phyloP scores from a whole-genome alignment of 1,284 basidiomycete species.

The Leccinum solheimii region DNA sequence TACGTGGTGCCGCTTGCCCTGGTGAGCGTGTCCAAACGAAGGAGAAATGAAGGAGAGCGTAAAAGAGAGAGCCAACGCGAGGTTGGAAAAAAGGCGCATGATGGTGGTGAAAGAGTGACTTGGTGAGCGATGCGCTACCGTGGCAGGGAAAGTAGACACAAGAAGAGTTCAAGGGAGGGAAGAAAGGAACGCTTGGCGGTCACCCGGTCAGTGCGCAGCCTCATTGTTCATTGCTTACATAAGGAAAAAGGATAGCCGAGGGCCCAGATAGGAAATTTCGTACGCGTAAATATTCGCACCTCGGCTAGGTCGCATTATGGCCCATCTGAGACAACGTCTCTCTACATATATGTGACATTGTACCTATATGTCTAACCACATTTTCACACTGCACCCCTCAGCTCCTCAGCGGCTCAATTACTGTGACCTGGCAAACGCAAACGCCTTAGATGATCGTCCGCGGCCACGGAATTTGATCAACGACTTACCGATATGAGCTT shows the following conservation, averaged over 20 bases:
- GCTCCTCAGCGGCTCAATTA: constrained; percentile 37
- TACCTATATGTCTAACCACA: background rate
- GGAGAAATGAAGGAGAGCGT: constrained; percentile 19
- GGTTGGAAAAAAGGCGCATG: constrained; percentile 28
- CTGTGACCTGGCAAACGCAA: constrained; percentile 34
- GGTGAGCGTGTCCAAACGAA: constrained; percentile 25
- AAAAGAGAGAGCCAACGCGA: constrained; percentile 23
- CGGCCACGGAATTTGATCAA: background rate
- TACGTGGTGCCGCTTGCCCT: constrained; percentile 24
- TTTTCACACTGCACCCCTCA: background rate
- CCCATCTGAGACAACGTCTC: background rate
- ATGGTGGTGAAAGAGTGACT: constrained; percentile 27
- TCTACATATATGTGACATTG: background rate
- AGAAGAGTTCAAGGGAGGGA: background rate
- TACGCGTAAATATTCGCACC: background rate
- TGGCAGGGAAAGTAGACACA: constrained; percentile 6
- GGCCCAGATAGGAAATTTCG: background rate
- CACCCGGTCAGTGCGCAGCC: background rate
- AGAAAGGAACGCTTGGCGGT: background rate
- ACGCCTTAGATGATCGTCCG: constrained; percentile 4
- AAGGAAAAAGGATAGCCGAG: constrained; percentile 1
- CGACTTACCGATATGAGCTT: constrained; percentile 77
- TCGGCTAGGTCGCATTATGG: background rate
- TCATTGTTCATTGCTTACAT: constrained; percentile 10
- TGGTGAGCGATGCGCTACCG: background rate